Conservation (phyloP, 148 eudicot species). For the Rhododendron mucronatum region DNA sequence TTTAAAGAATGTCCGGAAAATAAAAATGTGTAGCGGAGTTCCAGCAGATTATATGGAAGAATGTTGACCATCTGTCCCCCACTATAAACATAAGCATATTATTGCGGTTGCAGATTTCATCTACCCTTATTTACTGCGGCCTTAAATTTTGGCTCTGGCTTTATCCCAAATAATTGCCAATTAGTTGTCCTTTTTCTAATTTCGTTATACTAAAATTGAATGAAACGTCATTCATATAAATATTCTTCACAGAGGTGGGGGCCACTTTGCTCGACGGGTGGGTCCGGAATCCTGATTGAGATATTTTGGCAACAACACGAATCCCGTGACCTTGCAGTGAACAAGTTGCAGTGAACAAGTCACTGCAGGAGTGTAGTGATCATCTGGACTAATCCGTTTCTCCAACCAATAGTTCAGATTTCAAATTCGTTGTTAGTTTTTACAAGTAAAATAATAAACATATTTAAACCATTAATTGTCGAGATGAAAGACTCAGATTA, state of each 20-base stretch:
- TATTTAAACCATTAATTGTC: too few species aligned
- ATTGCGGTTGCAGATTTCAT: neutral
- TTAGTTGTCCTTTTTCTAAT: neutral
- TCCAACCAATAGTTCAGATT: too few species aligned
- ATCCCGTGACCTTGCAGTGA: too few species aligned
- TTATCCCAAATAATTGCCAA: neutral
- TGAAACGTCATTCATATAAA: neutral
- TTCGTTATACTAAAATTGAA: neutral
- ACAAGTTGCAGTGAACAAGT: too few species aligned
- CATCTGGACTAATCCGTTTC: too few species aligned
- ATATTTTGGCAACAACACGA: neutral
- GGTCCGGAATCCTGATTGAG: neutral
- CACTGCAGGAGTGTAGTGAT: too few species aligned
- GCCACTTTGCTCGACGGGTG: neutral
- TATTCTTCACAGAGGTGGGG: neutral
- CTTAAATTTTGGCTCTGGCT: neutral
- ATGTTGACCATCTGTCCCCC: slow-evolving; percentile 24
- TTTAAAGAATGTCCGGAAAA: neutral
- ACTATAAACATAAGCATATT: neutral
- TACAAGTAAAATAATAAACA: too few species aligned
- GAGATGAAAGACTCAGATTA: too few species aligned
- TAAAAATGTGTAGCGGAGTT: neutral
- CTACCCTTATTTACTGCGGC: slow-evolving; percentile 4
- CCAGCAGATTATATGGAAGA: neutral
- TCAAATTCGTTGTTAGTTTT: too few species aligned